Percentiles rank a stretch among this genome's conserved stretches.
These are phyloP conservation scores for Backusella liffmaniae DNA, from an alignment of 192 early-diverging fungal genomes.

Conservation along the genomic window DNA sequence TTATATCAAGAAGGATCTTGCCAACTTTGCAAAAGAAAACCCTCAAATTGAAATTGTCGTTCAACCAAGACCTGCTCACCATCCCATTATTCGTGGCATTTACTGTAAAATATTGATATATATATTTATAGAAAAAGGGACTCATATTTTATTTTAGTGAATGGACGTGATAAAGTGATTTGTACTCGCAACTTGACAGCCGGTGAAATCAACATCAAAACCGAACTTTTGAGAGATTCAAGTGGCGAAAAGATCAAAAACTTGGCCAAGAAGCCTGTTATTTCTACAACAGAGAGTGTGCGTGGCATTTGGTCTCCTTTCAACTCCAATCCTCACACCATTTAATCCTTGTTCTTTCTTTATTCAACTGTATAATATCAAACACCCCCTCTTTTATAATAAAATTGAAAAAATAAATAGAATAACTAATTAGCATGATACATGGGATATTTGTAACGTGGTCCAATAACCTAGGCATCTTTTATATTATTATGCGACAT, in stretches of 20 bases:
- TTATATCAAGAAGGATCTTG: constrained; percentile 64
- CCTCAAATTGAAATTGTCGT: constrained; percentile 81
- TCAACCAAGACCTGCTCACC: constrained; percentile 66
- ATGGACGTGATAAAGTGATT: constrained; percentile 60
- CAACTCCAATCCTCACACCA: constrained; percentile 65
- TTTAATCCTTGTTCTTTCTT: constrained; percentile 34
- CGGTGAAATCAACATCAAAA: constrained; percentile 60
- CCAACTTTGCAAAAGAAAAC: constrained; percentile 62
- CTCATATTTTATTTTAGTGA: constrained; percentile 38
- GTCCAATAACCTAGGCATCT: no score
- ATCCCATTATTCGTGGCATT: constrained; percentile 69
- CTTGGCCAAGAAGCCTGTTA: constrained; percentile 66
- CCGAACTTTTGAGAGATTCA: constrained; percentile 62
- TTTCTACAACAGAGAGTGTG: constrained; percentile 76
- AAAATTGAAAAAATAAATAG: background rate
- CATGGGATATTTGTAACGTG: no score
- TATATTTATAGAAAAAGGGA: no score
- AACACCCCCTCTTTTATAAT: background rate
- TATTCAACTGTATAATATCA: background rate
- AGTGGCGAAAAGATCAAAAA: constrained; percentile 58
- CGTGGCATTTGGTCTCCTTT: constrained; percentile 86
- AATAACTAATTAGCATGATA: no score
- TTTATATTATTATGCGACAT: no score
- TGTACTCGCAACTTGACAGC: constrained; percentile 63
- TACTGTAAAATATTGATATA: constrained; percentile 53